Conservation (phyloP, 306 rosid species). For the Acmispon strigosus region DNA sequence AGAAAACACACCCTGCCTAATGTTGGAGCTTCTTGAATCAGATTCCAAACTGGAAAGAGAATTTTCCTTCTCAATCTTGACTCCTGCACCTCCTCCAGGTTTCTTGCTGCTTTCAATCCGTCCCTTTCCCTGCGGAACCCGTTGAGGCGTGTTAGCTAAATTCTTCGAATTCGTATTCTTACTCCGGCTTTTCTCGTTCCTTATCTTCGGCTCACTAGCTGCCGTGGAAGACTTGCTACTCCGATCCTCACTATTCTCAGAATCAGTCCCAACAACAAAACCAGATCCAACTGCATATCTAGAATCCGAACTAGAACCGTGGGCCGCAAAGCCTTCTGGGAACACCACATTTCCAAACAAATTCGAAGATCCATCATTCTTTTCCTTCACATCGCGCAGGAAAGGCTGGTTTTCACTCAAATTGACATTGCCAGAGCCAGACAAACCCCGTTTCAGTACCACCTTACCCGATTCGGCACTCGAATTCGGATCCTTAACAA, state of each 20-base stretch:
- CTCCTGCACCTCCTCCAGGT: slow-evolving; percentile 65
- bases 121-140: slow-evolving; percentile 49
- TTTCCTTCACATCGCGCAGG: slow-evolving; percentile 38
- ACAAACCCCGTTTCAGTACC: slow-evolving; percentile 61
- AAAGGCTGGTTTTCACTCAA: slow-evolving; percentile 29
- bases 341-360: slow-evolving; percentile 41
- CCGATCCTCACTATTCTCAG: slow-evolving; percentile 80
- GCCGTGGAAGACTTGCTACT: slow-evolving; percentile 91
- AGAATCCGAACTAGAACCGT: slow-evolving; percentile 57
- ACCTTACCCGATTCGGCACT: slow-evolving; percentile 41
- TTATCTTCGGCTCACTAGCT: slow-evolving; percentile 64
- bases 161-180: slow-evolving; percentile 39
- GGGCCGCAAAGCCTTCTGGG: slow-evolving; percentile 33
- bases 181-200: slow-evolving; percentile 42
- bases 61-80: slow-evolving; percentile 56
- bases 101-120: slow-evolving; percentile 56
- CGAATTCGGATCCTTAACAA: slow-evolving; percentile 39
- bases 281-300: slow-evolving; percentile 56
- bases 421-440: slow-evolving; percentile 41
- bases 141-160: slow-evolving; percentile 36
- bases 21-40: slow-evolving; percentile 83
- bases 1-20: slow-evolving; percentile 40
- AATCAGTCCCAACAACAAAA: slow-evolving; percentile 67
- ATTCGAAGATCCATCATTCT: slow-evolving; percentile 49
- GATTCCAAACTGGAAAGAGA: slow-evolving; percentile 81